Evolutionary conservation across 768 basidiomycete genomes (phyloP).

Genomic region (Suillus ampliporus): DNA sequence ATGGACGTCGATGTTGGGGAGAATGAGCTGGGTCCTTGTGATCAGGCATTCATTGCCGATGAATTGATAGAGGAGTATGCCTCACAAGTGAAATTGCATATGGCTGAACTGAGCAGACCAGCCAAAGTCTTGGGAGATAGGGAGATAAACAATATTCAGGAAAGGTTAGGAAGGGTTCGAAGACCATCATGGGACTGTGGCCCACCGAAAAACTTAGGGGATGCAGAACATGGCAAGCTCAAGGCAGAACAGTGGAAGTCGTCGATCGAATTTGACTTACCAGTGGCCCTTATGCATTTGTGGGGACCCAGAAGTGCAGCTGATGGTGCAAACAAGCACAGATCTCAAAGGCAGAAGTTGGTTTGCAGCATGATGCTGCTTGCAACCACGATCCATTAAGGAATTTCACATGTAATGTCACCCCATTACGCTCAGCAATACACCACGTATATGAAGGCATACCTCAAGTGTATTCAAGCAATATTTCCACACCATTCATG

Average conservation of each 20-base stretch:
- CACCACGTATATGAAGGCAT: conserved; percentile 26
- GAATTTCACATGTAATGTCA: conserved; percentile 25
- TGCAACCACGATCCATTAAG: conserved; percentile 32
- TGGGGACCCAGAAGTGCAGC: conserved; percentile 23
- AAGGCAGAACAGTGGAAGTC: conserved; percentile 41
- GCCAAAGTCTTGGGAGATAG: not conserved
- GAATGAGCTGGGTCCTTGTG: not conserved
- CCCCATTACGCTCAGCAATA: conserved; percentile 20
- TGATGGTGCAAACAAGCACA: not conserved
- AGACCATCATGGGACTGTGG: conserved; percentile 33
- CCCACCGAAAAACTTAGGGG: conserved; percentile 24
- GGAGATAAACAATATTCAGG: conserved; percentile 7
- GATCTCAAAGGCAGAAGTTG: conserved; percentile 16
- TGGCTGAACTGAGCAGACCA: not conserved
- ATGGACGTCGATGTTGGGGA: not conserved
- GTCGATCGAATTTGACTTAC: conserved; percentile 30
- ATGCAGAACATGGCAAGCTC: conserved; percentile 37
- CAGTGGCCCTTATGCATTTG: conserved; percentile 34
- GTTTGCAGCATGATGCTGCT: conserved; percentile 36
- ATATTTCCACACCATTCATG: conserved; percentile 25
- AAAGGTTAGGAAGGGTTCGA: not conserved
- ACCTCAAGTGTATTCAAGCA: conserved; percentile 24
- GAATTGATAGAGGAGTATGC: not conserved
- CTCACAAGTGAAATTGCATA: not conserved
- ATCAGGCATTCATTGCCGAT: not conserved